Conservation (phyloP, 1,139 yeast genomes). For the Barnettozyma hawaiiensis region DNA sequence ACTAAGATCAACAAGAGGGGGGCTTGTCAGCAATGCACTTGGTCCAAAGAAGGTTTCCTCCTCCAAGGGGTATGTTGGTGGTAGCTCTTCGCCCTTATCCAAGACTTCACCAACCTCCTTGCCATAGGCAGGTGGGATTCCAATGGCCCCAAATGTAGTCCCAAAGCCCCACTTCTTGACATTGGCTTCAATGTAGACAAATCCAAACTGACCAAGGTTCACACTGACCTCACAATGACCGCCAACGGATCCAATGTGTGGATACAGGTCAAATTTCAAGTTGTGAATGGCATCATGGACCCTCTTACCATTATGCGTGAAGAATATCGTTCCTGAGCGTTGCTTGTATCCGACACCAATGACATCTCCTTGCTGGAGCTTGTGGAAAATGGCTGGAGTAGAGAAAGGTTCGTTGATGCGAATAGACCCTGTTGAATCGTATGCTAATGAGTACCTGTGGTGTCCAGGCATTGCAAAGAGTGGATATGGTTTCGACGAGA, state of each 20-base stretch:
- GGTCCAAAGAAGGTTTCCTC: conserved; percentile 63
- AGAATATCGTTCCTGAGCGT: conserved; percentile 67
- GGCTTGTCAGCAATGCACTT: conserved; percentile 21
- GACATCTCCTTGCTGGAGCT: conserved; percentile 72
- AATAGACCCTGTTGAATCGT: conserved; percentile 79
- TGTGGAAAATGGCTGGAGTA: conserved; percentile 70
- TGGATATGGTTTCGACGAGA: conserved; percentile 87
- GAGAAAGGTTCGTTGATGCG: conserved; percentile 77
- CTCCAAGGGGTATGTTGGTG: conserved; percentile 61
- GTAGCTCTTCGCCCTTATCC: conserved; percentile 69
- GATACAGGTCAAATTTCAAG: conserved; percentile 72
- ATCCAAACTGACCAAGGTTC: conserved; percentile 80
- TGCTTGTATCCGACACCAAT: conserved; percentile 80
- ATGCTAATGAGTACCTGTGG: conserved; percentile 75
- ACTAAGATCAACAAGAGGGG: not conserved
- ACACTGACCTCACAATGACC: conserved; percentile 60
- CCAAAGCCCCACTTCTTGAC: conserved; percentile 92
- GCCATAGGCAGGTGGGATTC: conserved; percentile 70
- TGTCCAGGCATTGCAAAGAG: conserved; percentile 81
- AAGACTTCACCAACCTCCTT: conserved; percentile 46
- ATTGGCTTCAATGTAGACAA: conserved; percentile 85
- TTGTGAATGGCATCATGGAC: conserved; percentile 78
- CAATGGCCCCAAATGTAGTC: conserved; percentile 62
- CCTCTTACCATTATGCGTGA: conserved; percentile 79
- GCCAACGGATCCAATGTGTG: conserved; percentile 68